Conservation (phyloP, 129 eudicot genomes). For the Ambrosia artemisiifolia region DNA sequence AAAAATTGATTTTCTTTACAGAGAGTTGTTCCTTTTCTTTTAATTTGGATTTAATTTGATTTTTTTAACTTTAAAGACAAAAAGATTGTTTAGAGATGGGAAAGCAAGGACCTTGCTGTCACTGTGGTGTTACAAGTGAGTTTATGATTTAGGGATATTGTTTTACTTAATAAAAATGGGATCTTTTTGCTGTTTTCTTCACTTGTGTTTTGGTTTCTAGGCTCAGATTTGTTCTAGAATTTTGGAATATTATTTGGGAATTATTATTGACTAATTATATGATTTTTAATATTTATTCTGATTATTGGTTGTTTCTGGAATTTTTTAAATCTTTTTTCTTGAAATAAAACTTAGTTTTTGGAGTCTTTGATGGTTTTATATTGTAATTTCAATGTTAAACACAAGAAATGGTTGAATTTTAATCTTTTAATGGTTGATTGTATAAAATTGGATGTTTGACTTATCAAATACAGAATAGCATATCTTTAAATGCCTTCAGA, state of each 20-base stretch:
- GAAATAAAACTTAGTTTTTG: constrained; percentile 17
- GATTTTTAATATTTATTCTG: constrained; percentile 22
- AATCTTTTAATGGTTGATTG: constrained; percentile 16
- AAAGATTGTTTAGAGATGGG: constrained; percentile 57
- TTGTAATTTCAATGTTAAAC: constrained; percentile 18
- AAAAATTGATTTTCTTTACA: constrained; percentile 23
- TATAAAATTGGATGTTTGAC: constrained; percentile 32
- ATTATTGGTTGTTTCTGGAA: constrained; percentile 29
- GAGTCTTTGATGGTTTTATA: constrained; percentile 2
- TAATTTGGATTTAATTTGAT: constrained; percentile 20
- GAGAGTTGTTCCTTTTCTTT: constrained; percentile 29
- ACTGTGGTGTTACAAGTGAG: constrained; percentile 99
- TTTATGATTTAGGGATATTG: constrained; percentile 31
- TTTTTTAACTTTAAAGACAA: constrained; percentile 20
- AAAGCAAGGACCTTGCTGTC: constrained; percentile 99
- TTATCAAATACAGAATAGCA: constrained; percentile 25
- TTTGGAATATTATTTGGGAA: constrained; percentile 25
- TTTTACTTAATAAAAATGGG: constrained; percentile 20
- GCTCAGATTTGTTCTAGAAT: constrained; percentile 33
- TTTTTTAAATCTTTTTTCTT: constrained; percentile 7
- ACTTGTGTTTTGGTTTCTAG: not conserved
- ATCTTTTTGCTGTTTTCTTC: constrained; percentile 18
- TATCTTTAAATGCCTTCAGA: constrained; percentile 8
- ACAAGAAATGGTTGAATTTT: constrained; percentile 27
- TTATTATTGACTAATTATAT: constrained; percentile 30